Percentiles rank a stretch among this genome's conserved stretches.
Conservation (phyloP, 331 rosid species). For the Telfairia occidentalis region DNA sequence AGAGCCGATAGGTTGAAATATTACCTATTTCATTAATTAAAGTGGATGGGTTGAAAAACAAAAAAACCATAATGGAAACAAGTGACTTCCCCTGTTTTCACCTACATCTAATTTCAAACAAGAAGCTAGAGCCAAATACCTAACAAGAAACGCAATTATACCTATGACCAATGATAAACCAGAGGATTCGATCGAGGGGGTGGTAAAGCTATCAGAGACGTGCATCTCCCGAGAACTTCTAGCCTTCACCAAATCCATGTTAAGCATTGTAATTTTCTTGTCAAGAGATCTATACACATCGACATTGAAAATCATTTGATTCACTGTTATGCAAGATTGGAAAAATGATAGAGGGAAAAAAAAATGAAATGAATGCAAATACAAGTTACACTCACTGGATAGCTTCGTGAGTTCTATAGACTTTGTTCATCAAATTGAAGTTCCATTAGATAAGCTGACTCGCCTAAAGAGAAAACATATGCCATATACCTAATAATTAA, state of each 20-base stretch:
- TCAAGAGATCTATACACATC: constrained; percentile 68
- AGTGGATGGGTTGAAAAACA: not conserved
- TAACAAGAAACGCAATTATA: constrained; percentile 12
- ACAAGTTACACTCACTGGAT: constrained; percentile 66
- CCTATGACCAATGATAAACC: constrained; percentile 98
- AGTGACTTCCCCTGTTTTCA: not conserved
- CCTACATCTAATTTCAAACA: not conserved
- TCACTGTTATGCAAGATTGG: not conserved
- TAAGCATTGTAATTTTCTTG: constrained; percentile 74
- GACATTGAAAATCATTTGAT: constrained; percentile 14
- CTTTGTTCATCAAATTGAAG: constrained; percentile 26
- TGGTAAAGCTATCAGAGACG: constrained; percentile 26
- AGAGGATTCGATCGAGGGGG: constrained; percentile 21
- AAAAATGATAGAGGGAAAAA: not conserved
- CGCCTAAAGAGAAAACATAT: too few relatives aligned
- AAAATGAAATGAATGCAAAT: constrained; percentile 13
- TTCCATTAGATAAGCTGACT: not conserved
- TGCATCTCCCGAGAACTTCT: constrained; percentile 49
- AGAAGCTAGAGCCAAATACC: not conserved
- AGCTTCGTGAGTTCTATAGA: constrained; percentile 74
- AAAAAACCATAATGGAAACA: not conserved
- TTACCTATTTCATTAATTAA: not conserved
- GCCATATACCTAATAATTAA: not conserved
- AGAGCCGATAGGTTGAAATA: too few relatives aligned
- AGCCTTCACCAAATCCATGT: constrained; percentile 73